Conservation (phyloP, 176 grass and related monocot species). For the Cymbopogon citratus region DNA sequence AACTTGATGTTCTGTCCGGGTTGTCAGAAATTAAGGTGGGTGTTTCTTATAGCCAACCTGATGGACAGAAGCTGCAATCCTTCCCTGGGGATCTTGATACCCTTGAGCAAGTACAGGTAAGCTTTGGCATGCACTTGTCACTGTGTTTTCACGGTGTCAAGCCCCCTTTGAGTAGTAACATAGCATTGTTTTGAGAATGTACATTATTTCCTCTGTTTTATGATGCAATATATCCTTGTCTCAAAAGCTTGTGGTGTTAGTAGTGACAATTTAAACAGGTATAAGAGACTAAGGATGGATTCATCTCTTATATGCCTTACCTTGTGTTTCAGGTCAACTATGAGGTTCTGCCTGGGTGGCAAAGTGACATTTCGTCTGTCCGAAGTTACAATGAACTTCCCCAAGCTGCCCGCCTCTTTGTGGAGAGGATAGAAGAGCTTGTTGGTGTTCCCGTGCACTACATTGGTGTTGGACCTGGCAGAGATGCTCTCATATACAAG, state of each 20-base stretch:
- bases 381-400: constrained; percentile 64
- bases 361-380: constrained; percentile 64
- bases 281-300: neutral
- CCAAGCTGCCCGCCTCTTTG: constrained; percentile 43
- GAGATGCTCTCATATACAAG: constrained; percentile 85
- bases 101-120: constrained; percentile 69
- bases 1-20: constrained; percentile 84
- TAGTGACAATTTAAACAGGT: neutral
- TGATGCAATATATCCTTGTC: neutral
- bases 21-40: constrained; percentile 54
- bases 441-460: constrained; percentile 65
- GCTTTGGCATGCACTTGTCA: neutral
- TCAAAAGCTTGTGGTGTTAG: neutral
- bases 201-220: neutral
- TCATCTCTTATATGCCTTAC: neutral
- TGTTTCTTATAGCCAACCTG: constrained; percentile 49
- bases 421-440: constrained; percentile 84
- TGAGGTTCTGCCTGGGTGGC: constrained; percentile 68
- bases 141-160: neutral
- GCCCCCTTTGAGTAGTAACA: neutral
- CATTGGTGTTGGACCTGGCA: constrained; percentile 71
- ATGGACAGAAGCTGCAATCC: constrained; percentile 54
- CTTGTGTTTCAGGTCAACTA: constrained; percentile 60
- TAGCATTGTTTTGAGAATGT: neutral
- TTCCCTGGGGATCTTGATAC: constrained; percentile 63